phyloP scores from a whole-genome alignment of 2,329 filamentous ascomycete genomes.

The Talaromyces sp. region DNA sequence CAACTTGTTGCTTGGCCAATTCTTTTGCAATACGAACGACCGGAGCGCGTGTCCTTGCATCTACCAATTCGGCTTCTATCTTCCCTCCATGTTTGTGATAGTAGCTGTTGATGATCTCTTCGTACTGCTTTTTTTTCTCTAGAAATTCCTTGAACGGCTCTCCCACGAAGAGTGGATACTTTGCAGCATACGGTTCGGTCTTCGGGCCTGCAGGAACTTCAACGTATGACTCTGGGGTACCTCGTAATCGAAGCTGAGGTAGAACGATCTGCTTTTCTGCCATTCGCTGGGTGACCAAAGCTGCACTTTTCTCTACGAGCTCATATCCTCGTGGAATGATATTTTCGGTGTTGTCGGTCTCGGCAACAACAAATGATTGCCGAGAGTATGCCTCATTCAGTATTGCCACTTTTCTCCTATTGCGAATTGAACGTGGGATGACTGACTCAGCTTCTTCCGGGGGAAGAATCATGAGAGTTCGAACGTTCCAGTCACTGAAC shows the following conservation, averaged over 20 bases:
- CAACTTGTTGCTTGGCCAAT: slow-evolving; percentile 18
- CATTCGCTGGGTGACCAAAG: slow-evolving; percentile 30
- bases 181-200: background rate
- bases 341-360: slow-evolving; percentile 34
- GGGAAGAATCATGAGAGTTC: slow-evolving; percentile 71
- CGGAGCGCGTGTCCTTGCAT: background rate
- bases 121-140: background rate
- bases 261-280: slow-evolving; percentile 28
- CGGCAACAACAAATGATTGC: slow-evolving; percentile 53
- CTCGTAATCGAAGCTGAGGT: slow-evolving; percentile 29
- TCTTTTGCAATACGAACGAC: slow-evolving; percentile 19
- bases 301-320: slow-evolving; percentile 23
- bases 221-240: slow-evolving; percentile 15
- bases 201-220: slow-evolving; percentile 9
- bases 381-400: slow-evolving; percentile 53
- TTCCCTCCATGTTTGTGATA: background rate
- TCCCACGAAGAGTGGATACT: slow-evolving; percentile 25
- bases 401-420: slow-evolving; percentile 56
- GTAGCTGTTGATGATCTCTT: background rate
- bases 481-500: slow-evolving; percentile 72
- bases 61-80: background rate
- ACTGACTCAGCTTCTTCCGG: slow-evolving; percentile 57
- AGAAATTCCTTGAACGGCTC: slow-evolving; percentile 26
- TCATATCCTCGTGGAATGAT: slow-evolving; percentile 27
- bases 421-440: slow-evolving; percentile 57